Base-by-base conservation (phyloP, 2,329 filamentous ascomycete genomes). In the Aschersonia sp. region DNA sequence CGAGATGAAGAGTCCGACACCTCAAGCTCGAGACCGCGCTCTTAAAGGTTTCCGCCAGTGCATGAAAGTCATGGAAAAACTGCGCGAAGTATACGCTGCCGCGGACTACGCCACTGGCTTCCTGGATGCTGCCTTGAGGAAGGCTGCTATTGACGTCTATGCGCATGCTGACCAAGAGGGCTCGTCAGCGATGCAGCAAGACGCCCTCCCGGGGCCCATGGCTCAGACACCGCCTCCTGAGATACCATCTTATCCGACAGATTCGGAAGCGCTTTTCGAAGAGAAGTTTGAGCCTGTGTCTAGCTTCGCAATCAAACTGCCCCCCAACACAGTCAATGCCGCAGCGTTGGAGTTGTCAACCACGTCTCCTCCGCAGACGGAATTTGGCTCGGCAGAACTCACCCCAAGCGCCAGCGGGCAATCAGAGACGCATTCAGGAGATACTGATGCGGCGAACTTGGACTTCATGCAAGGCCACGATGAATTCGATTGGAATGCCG, bases 41-140 rank as follows among this genome's bases (percentile, higher is more conserved):
- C 75, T 88, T 30, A 77, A 82, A 49, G 86, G 87, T 22, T 95
- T 95, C 68, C 84, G 83, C 55, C 83, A 88, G 61, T 95, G 90
- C 66, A 95, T 95, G 87, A 77, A 82, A 44, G 87, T 95, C 50
- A 84, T 95, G 72, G 82, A 88, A 61, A 83, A 83, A 52, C 73
- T 97, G 14, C 80, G 88, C 39, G 87, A 95, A 58, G 86, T 88
- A 32, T 95, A 97, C 58, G 82, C 88, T 0, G 88, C 89, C 0
- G 90, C 90, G n/a, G 89, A 95, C 63, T 95, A 92, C 57, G 88
- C 87, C n/a, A 90, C 86, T 1, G 86, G 86, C 2, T 95, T 95
- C 68, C 73, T 95, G n/a, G 87, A 94, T 60, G 87, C 88, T 1
- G 87, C 88, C 1, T 84, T 95, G 52, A 81, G 85, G 52, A 94